phyloP scores from a whole-genome alignment of 768 basidiomycete species.

The Tricholoma sp. region DNA sequence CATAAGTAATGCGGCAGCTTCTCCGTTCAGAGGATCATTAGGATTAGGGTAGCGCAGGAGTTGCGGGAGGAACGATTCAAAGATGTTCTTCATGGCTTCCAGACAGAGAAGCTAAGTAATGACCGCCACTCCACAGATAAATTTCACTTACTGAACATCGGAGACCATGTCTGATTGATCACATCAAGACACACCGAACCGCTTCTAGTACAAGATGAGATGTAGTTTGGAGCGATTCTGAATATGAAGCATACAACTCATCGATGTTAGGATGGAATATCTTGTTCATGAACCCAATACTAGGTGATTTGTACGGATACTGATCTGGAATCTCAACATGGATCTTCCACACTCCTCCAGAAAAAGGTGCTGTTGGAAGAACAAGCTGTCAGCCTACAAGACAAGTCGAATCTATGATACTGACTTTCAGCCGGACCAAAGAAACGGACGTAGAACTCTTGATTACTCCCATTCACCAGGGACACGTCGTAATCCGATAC shows the following conservation, averaged over 20 bases:
- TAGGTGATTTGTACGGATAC: constrained; percentile 98
- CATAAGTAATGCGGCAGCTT: constrained; percentile 96
- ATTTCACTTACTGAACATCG: constrained; percentile 89
- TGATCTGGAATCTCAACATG: constrained; percentile 98
- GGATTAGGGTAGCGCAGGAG: constrained; percentile 97
- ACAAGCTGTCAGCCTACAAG: constrained; percentile 1
- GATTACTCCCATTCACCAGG: constrained; percentile 97
- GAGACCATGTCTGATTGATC: constrained; percentile 99
- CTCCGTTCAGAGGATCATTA: constrained; percentile 95
- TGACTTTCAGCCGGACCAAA: constrained; percentile 90
- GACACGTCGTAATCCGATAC: constrained; percentile 99
- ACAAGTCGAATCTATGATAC: constrained; percentile 23
- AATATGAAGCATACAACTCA: constrained; percentile 70
- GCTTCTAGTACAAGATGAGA: constrained; percentile 49
- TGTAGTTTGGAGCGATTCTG: not conserved
- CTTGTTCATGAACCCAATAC: constrained; percentile 99
- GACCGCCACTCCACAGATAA: not conserved
- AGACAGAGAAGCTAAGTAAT: not conserved
- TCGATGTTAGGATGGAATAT: constrained; percentile 99
- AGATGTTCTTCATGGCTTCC: constrained; percentile 98
- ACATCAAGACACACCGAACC: constrained; percentile 98
- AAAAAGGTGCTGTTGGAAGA: constrained; percentile 73
- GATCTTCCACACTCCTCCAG: constrained; percentile 99
- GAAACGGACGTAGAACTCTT: constrained; percentile 97
- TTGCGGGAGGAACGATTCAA: constrained; percentile 97